Percentiles rank a stretch among this genome's conserved stretches.
Conservation (phyloP, 805 yeast species). For the Kuraishia capsulata region DNA sequence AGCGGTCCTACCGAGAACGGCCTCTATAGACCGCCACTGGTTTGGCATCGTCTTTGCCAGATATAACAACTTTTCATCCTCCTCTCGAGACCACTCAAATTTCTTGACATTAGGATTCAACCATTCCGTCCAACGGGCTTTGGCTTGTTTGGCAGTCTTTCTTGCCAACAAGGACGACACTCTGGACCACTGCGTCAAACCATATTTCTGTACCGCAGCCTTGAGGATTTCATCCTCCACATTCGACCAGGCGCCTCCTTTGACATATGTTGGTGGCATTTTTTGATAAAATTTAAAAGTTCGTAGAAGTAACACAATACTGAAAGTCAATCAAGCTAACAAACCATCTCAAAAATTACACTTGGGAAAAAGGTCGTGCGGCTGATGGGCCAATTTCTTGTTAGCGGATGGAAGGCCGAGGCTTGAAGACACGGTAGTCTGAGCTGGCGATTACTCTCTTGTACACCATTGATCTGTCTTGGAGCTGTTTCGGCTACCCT, state of each 20-base stretch:
- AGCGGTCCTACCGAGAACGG: slow-evolving; percentile 75
- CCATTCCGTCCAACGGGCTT: slow-evolving; percentile 88
- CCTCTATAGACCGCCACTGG: slow-evolving; percentile 92
- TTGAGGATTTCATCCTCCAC: slow-evolving; percentile 76
- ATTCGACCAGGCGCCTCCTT: slow-evolving; percentile 89
- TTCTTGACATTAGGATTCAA: slow-evolving; percentile 64
- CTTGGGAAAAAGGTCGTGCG: too few species aligned
- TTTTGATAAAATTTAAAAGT: slow-evolving; percentile 6
- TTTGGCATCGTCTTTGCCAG: slow-evolving; percentile 72
- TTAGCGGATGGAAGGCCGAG: too few species aligned
- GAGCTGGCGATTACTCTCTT: too few species aligned
- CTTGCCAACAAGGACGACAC: slow-evolving; percentile 79
- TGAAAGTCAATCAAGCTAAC: not conserved
- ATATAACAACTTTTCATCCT: slow-evolving; percentile 63
- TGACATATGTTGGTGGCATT: slow-evolving; percentile 61
- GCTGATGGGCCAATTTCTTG: too few species aligned
- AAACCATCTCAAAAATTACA: not conserved
- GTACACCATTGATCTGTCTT: too few species aligned
- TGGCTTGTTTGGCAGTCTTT: slow-evolving; percentile 87
- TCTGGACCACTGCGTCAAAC: slow-evolving; percentile 90
- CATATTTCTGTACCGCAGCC: slow-evolving; percentile 90
- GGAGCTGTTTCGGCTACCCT: too few species aligned
- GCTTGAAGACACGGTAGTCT: too few species aligned
- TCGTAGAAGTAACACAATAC: too few species aligned
- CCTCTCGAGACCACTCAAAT: slow-evolving; percentile 61